Evolutionary conservation across 257 asterid species (phyloP).

Genomic region (Parsonsia alboflavescens): DNA sequence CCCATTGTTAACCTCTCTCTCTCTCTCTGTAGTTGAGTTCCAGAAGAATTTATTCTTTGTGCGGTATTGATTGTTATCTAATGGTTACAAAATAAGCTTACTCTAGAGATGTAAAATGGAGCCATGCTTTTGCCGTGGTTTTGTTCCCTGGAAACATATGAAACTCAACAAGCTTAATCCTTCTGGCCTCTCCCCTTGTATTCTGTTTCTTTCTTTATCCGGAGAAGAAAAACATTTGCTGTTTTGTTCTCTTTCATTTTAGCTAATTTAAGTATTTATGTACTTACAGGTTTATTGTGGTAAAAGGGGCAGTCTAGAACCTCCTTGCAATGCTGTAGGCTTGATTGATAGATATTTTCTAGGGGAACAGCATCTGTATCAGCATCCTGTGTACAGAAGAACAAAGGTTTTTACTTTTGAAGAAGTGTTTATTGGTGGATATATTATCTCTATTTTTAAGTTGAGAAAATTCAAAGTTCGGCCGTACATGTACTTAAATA

Average conservation of each 20-base stretch:
- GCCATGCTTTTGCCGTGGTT: no score
- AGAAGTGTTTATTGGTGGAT: conserved; percentile 7
- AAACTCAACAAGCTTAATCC: neutral
- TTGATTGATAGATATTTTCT: conserved; percentile 67
- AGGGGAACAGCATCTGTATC: conserved; percentile 82
- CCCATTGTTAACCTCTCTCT: neutral
- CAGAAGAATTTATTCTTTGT: neutral
- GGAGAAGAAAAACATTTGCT: neutral
- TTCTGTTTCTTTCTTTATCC: no score
- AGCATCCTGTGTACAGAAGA: conserved; percentile 82
- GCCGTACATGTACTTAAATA: neutral
- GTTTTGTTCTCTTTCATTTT: neutral
- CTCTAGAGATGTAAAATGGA: no score
- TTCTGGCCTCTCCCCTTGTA: no score
- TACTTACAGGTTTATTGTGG: conserved; percentile 66
- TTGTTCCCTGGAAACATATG: neutral
- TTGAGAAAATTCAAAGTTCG: conserved; percentile 8
- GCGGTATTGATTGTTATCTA: neutral
- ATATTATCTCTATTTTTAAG: conserved; percentile 12
- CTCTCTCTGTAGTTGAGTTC: neutral
- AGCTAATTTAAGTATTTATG: conserved; percentile 6
- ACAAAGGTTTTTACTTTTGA: conserved; percentile 47
- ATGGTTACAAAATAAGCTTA: neutral
- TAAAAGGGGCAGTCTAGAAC: conserved; percentile 72
- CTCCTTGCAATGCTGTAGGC: conserved; percentile 93